Evolutionary conservation across 73 alveolate species (phyloP), one percentile per base, ranked within the genome.

Genomic region (Loxodes magnus): DNA sequence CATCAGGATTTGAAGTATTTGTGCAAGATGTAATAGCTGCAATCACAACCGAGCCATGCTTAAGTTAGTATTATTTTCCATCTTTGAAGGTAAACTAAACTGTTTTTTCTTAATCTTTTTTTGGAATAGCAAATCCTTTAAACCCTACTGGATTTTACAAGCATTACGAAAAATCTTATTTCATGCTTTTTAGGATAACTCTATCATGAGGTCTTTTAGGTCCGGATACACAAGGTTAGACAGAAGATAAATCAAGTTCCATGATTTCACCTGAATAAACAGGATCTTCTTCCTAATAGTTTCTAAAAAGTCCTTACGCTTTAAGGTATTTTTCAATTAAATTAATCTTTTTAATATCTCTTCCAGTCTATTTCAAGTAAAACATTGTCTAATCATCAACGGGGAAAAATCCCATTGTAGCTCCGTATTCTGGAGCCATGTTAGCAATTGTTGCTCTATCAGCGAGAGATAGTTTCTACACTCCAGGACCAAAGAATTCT

Each of bases 391-490:
- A 56, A 2, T 55, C 79, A 64, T 85, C 96, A 26, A 81, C 71
- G 7, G 96, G 92, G 93, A 85, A 85, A 67, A 70, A 85, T 15
- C 96, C 96, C 85, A 84, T 70, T 24, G 93, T 85, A 17, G 96
- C 96, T 29, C 96, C 96, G 49, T 84, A 84, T 82, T 84, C 96
- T 26, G 93, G 93, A 21, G 96, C 77, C 93, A 85, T 74, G 71
- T 80, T 85, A 49, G 90, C 82, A 30, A 81, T 64, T 2, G 93
- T 84, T 15, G 93, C 96, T 53, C 96, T 67, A 43, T 84, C 93
- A 17, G 96, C 90, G 14, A 84, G 65, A 38, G 82, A 42, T 14
- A 84, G 67, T 19, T 51, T 23, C 21, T 53, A 57, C 60, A 68
- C 79, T 20, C 96, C 96, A 27, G 80, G 72, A 27, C 96, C 96